Evolutionary conservation across 2,329 filamentous ascomycete genomes (phyloP).

Genomic region (Diaporthe longicolla): DNA sequence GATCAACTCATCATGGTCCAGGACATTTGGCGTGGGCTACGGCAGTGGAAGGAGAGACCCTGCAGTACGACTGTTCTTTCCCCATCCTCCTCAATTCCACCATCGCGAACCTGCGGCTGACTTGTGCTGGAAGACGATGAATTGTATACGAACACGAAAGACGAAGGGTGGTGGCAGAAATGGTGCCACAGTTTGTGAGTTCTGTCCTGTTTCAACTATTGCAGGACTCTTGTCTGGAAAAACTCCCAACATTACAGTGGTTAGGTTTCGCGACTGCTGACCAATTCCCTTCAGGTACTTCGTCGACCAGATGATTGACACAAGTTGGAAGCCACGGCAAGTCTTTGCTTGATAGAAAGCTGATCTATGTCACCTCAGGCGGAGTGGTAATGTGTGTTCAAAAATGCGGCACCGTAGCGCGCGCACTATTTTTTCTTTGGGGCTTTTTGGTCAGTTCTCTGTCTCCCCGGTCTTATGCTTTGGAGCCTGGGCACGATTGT

Average conservation of each 20-base stretch:
- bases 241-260: background rate
- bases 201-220: background rate
- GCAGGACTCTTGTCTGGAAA: background rate
- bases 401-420: background rate
- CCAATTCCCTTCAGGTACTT: conserved; percentile 51
- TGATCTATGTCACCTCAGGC: background rate
- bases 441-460: background rate
- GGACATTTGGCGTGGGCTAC: conserved; percentile 48
- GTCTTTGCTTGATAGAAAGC: background rate
- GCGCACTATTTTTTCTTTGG: background rate
- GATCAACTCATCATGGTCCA: conserved; percentile 54
- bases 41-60: conserved; percentile 44
- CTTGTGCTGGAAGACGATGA: background rate
- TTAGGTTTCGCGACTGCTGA: background rate
- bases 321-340: conserved; percentile 53
- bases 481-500: background rate
- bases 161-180: background rate
- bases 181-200: conserved; percentile 44
- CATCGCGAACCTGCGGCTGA: background rate
- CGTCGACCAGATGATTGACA: conserved; percentile 62
- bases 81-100: background rate
- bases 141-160: background rate
- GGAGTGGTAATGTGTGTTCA: background rate
- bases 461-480: background rate
- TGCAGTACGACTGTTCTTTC: background rate